Percentiles rank a stretch among this genome's conserved stretches.
phyloP scores from a whole-genome alignment of 2,329 filamentous ascomycete species.

The Neurospora crassa region DNA sequence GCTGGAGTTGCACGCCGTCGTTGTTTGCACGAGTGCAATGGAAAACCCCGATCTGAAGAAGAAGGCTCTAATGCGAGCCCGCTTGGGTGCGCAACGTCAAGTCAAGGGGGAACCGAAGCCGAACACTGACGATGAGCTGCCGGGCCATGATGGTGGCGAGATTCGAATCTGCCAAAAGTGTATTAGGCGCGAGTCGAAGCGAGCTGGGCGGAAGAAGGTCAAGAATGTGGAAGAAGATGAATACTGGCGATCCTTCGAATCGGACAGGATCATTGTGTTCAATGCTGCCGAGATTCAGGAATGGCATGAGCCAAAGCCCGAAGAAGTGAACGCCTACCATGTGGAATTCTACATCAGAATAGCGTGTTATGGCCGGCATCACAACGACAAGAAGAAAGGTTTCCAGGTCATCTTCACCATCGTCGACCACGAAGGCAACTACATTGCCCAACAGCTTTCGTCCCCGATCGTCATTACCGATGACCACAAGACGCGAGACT shows the following conservation, averaged over 20 bases:
- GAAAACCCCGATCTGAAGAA: constrained; percentile 56
- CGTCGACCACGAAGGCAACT: constrained; percentile 65
- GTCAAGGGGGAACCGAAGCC: constrained; percentile 31
- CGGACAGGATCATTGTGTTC: constrained; percentile 78
- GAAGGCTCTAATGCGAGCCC: constrained; percentile 55
- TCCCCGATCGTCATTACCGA: constrained; percentile 94
- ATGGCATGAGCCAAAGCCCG: constrained; percentile 49
- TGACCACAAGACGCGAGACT: constrained; percentile 81
- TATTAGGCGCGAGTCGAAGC: constrained; percentile 82
- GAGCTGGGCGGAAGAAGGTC: constrained; percentile 83
- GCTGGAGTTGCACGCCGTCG: constrained; percentile 66
- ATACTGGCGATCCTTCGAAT: constrained; percentile 72
- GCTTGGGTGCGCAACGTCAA: constrained; percentile 31
- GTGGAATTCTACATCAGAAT: constrained; percentile 71
- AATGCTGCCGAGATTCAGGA: constrained; percentile 83
- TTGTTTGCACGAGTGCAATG: constrained; percentile 93
- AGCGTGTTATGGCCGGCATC: constrained; percentile 92
- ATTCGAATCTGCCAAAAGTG: constrained; percentile 89
- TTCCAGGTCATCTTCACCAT: constrained; percentile 93
- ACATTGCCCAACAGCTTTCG: constrained; percentile 78
- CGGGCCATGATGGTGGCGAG: constrained; percentile 81
- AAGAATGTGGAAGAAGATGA: constrained; percentile 91
- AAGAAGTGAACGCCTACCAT: constrained; percentile 19
- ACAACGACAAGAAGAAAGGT: constrained; percentile 74
- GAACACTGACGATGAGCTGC: constrained; percentile 51